Evolutionary conservation across 768 basidiomycete species (phyloP).

Genomic region (Lanmaoa rubissima): DNA sequence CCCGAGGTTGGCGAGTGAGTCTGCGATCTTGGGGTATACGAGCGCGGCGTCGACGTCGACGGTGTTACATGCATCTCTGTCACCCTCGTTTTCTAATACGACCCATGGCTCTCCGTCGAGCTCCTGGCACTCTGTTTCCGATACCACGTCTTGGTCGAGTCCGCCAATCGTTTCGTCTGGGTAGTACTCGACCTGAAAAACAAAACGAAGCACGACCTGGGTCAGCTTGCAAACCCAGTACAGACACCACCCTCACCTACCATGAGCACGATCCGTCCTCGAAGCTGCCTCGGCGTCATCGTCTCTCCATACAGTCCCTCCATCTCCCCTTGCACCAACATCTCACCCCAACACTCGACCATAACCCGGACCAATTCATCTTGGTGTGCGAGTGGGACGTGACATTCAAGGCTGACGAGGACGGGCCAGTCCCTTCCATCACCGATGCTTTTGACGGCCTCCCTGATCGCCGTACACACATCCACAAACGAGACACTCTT

Average conservation of each 20-base stretch:
- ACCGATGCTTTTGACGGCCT: constrained; percentile 18
- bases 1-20: constrained; percentile 53
- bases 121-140: background rate
- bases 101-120: constrained; percentile 5
- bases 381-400: constrained; percentile 51
- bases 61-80: constrained; percentile 21
- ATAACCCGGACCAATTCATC: constrained; percentile 52
- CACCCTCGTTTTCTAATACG: background rate
- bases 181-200: constrained; percentile 55
- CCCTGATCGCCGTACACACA: constrained; percentile 44
- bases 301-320: constrained; percentile 21
- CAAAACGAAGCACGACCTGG: background rate
- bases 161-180: constrained; percentile 24
- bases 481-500: constrained; percentile 48
- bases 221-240: background rate
- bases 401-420: constrained; percentile 61
- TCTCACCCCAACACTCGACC: constrained; percentile 49
- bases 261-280: constrained; percentile 58
- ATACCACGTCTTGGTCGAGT: background rate
- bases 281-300: constrained; percentile 46
- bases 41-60: constrained; percentile 3
- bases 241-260: constrained; percentile 26
- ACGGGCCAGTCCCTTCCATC: constrained; percentile 50
- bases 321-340: constrained; percentile 40
- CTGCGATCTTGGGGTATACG: constrained; percentile 39